Conservation (phyloP, 805 yeast genomes). For the Kuraishia hungarica region DNA sequence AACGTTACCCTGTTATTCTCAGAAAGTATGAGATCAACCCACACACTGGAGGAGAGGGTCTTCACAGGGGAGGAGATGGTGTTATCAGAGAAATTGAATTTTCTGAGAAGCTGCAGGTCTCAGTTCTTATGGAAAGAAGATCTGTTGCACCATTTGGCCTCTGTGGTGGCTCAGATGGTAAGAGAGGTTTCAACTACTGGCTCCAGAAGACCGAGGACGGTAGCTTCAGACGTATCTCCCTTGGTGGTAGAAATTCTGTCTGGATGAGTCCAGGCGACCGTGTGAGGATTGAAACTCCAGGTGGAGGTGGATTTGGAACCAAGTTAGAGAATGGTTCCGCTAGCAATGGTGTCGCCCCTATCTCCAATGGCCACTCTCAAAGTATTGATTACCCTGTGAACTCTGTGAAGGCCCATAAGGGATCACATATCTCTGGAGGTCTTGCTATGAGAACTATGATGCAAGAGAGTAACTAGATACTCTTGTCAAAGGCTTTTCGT, state of each 20-base stretch:
- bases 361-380: background rate
- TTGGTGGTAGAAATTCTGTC: slow-evolving; percentile 29
- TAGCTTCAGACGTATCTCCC: slow-evolving; percentile 20
- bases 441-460: background rate
- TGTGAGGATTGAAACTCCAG: slow-evolving; percentile 28
- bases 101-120: slow-evolving; percentile 28
- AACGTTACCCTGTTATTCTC: slow-evolving; percentile 41
- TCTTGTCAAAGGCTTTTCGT: too few species aligned
- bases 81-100: slow-evolving; percentile 41
- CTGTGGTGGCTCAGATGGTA: slow-evolving; percentile 44
- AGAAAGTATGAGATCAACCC: slow-evolving; percentile 33
- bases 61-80: slow-evolving; percentile 44
- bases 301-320: slow-evolving; percentile 37
- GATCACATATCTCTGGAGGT: background rate
- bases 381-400: background rate
- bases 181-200: slow-evolving; percentile 32
- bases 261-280: slow-evolving; percentile 28
- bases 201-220: slow-evolving; percentile 22
- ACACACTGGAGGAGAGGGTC: slow-evolving; percentile 42
- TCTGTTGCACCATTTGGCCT: slow-evolving; percentile 46
- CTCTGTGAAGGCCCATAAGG: background rate
- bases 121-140: slow-evolving; percentile 43
- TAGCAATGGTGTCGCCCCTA: background rate
- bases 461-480: background rate
- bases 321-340: background rate